Conservation (phyloP, 352 stramenopile genomes). For the Phytophthora tubulina region DNA sequence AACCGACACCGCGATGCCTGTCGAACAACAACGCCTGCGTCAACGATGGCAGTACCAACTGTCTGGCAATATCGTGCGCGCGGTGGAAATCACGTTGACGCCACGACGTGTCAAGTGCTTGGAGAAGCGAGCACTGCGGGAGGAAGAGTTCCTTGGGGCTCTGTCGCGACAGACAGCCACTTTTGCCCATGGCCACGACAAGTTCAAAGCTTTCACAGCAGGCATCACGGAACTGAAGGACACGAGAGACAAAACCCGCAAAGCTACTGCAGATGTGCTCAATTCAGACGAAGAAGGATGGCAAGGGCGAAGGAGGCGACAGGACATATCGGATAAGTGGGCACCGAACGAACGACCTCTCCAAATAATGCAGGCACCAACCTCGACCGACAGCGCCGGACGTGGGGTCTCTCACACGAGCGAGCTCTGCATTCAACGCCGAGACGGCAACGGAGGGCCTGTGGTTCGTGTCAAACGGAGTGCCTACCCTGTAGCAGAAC, state of each 20-base stretch:
- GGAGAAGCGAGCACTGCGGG: slow-evolving; percentile 78
- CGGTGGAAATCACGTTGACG: slow-evolving; percentile 86
- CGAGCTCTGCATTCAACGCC: no score
- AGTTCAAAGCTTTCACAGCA: slow-evolving; percentile 83
- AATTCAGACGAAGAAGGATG: slow-evolving; percentile 75
- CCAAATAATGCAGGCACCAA: no score
- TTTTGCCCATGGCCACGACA: slow-evolving; percentile 76
- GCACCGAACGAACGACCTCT: no score
- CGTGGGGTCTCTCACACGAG: no score
- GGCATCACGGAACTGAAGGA: slow-evolving; percentile 81
- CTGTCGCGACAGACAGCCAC: slow-evolving; percentile 73
- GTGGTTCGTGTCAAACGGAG: no score
- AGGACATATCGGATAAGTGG: no score
- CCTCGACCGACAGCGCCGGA: no score
- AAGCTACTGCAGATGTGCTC: slow-evolving; percentile 62
- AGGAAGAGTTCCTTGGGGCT: slow-evolving; percentile 89
- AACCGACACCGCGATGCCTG: no score
- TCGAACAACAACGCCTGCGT: no score
- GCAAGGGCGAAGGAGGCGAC: slow-evolving; percentile 38
- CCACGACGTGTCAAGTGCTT: slow-evolving; percentile 79
- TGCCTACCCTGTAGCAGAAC: no score
- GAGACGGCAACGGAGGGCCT: no score
- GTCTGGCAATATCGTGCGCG: slow-evolving; percentile 6
- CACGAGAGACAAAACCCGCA: slow-evolving; percentile 72
- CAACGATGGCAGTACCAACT: no score